Evolutionary conservation across 1,284 basidiomycete genomes (phyloP).

Genomic region (Fomitopsis palustris): DNA sequence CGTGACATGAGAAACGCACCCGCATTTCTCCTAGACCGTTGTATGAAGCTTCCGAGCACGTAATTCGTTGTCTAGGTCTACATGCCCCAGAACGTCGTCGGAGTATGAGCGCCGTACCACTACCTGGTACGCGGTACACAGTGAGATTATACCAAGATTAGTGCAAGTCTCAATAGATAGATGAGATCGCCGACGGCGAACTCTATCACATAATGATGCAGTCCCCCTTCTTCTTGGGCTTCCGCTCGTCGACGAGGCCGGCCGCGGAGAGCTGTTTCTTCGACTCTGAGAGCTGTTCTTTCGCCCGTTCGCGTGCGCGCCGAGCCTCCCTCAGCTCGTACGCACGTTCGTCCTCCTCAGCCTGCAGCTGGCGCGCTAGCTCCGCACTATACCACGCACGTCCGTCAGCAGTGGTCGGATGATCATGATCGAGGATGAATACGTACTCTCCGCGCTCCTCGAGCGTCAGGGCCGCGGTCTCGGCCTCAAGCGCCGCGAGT

Average conservation of each 20-base stretch:
- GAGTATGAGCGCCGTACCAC: too few species aligned
- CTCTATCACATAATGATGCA: conserved; percentile 60
- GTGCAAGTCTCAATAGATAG: neutral
- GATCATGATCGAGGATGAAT: neutral
- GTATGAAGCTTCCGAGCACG: too few species aligned
- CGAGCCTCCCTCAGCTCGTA: conserved; percentile 33
- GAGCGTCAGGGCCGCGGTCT: conserved; percentile 27
- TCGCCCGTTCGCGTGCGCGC: conserved; percentile 30
- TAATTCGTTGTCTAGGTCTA: too few species aligned
- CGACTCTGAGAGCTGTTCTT: conserved; percentile 22
- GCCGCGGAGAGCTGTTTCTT: conserved; percentile 7
- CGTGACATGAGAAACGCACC: too few species aligned
- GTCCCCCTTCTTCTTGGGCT: conserved; percentile 42
- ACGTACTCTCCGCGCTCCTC: conserved; percentile 55
- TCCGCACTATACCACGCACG: conserved; percentile 39
- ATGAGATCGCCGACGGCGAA: neutral
- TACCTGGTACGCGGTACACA: too few species aligned
- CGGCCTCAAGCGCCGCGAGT: conserved; percentile 30
- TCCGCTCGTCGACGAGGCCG: conserved; percentile 23
- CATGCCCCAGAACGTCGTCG: too few species aligned
- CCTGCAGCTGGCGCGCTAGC: conserved; percentile 69
- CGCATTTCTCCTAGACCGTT: too few species aligned
- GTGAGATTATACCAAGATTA: neutral
- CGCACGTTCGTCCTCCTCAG: conserved; percentile 63
- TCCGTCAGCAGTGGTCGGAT: neutral